These are phyloP conservation scores for Lasiosphaeria ovina DNA, from an alignment of 495 filamentous ascomycete species.

Conservation along the genomic window DNA sequence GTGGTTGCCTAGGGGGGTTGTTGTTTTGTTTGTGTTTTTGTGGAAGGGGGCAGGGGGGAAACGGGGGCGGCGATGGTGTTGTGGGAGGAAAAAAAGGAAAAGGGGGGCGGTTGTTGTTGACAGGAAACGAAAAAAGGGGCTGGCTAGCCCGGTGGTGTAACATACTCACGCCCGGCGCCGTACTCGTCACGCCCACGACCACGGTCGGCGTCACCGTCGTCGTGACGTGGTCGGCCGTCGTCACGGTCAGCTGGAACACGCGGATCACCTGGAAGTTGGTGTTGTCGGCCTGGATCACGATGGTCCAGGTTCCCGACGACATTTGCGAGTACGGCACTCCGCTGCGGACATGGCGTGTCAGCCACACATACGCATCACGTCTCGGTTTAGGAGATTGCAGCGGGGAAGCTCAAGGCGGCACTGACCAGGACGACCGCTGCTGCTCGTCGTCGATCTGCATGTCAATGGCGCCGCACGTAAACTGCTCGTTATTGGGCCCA, in stretches of 20 bases:
- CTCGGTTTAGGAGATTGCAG: too few species aligned
- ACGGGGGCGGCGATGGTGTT: too few species aligned
- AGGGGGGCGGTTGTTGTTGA: background rate
- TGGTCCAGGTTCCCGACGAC: slow-evolving; percentile 23
- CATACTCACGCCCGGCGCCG: slow-evolving; percentile 12
- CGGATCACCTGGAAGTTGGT: slow-evolving; percentile 24
- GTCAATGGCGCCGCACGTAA: slow-evolving; percentile 18
- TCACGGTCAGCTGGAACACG: slow-evolving; percentile 21
- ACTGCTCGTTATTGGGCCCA: slow-evolving; percentile 18
- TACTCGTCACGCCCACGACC: slow-evolving; percentile 22
- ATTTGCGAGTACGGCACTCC: slow-evolving; percentile 20
- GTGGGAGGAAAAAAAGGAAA: background rate
- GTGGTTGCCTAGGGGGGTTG: background rate
- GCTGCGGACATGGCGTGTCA: slow-evolving; percentile 2
- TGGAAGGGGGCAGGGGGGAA: too few species aligned
- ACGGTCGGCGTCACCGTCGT: slow-evolving; percentile 26
- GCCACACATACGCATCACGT: background rate
- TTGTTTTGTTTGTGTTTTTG: background rate
- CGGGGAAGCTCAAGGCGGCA: background rate
- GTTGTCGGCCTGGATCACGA: slow-evolving; percentile 29
- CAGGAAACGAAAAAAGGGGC: background rate
- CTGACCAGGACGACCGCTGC: slow-evolving; percentile 22
- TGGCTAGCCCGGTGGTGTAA: background rate
- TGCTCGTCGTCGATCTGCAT: slow-evolving; percentile 17
- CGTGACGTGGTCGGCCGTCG: slow-evolving; percentile 14